Percentiles rank a stretch among this genome's conserved stretches.
Conservation (phyloP, 2,329 filamentous ascomycete genomes). For the Alternaria burnsii region DNA sequence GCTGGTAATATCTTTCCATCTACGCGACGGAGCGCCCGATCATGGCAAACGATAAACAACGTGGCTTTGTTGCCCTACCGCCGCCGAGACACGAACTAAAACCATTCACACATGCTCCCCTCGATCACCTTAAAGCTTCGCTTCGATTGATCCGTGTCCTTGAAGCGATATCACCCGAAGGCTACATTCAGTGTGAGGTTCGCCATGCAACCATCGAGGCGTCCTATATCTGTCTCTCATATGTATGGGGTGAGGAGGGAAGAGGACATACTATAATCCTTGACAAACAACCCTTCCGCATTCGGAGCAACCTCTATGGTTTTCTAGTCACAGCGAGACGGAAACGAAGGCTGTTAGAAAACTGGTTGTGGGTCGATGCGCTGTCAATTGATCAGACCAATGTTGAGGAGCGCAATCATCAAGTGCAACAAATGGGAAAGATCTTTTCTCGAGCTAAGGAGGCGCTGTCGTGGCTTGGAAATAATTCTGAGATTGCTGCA, state of each 20-base stretch:
- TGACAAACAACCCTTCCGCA: background rate
- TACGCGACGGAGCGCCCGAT: no score
- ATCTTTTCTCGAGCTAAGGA: background rate
- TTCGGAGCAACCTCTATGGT: conserved; percentile 12
- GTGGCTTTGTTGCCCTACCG: no score
- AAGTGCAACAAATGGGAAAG: background rate
- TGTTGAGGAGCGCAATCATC: background rate
- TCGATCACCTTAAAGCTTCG: background rate
- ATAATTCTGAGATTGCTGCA: rapidly evolving
- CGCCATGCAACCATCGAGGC: conserved; percentile 2
- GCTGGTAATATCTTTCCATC: no score
- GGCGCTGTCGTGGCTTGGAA: background rate
- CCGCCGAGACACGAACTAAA: no score
- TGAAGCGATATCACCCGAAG: background rate
- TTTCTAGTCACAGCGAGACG: conserved; percentile 1
- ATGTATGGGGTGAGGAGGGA: conserved; percentile 11
- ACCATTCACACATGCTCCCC: background rate
- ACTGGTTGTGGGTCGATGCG: conserved; percentile 12
- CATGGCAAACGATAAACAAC: no score
- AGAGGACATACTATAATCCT: background rate
- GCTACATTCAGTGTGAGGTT: conserved; percentile 8
- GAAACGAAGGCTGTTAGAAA: background rate
- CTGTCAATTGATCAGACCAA: conserved; percentile 15
- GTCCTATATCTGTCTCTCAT: conserved; percentile 15
- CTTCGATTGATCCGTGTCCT: background rate